phyloP scores from a whole-genome alignment of 179 eudicot genomes.

The Dionaea muscipula region DNA sequence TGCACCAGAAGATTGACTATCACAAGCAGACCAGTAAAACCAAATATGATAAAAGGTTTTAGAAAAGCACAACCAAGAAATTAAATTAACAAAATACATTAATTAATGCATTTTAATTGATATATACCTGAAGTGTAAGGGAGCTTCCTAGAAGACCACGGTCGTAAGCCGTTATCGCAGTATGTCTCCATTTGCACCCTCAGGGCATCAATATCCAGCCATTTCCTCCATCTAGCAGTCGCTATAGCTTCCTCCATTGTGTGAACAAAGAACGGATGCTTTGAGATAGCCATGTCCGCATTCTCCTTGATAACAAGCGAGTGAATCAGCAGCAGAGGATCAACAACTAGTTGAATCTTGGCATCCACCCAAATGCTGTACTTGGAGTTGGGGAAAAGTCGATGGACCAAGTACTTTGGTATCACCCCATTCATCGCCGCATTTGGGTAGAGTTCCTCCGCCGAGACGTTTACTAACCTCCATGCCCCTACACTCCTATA shows the following conservation, averaged over 20 bases:
- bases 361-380: constrained; percentile 86
- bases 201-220: constrained; percentile 61
- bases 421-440: constrained; percentile 89
- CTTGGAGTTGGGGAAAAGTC: constrained; percentile 66
- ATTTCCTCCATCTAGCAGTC: constrained; percentile 84
- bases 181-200: constrained; percentile 70
- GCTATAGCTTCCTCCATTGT: constrained; percentile 96
- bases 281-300: constrained; percentile 80
- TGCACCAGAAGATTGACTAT: too few species aligned
- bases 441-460: constrained; percentile 31
- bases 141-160: constrained; percentile 64
- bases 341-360: constrained; percentile 66
- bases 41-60: neutral
- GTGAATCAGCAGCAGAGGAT: constrained; percentile 72
- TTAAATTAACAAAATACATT: neutral
- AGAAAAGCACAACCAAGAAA: neutral
- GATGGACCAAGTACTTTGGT: constrained; percentile 67
- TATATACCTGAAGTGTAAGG: constrained; percentile 72
- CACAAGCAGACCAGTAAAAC: too few species aligned
- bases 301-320: constrained; percentile 44
- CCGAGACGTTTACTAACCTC: constrained; percentile 52
- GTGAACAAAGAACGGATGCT: constrained; percentile 53
- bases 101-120: too few species aligned
- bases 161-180: constrained; percentile 67
- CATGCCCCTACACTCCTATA: constrained; percentile 58